A percentile compares a stretch with the other conserved stretches of the same genome.
Evolutionary conservation across 2,329 filamentous ascomycete species (phyloP).

Genomic region (Fusarium luffae): DNA sequence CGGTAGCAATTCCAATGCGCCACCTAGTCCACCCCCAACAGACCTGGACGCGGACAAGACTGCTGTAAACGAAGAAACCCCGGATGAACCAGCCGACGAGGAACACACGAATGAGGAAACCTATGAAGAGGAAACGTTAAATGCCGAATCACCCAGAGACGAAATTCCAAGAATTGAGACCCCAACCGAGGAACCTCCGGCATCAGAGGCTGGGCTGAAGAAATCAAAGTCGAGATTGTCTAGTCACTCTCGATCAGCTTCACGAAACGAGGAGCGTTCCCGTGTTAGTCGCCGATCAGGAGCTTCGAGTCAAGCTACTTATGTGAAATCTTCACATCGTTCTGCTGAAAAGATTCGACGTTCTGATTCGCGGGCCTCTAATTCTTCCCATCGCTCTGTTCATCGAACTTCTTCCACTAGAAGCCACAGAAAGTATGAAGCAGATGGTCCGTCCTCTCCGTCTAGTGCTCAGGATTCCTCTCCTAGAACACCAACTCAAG

Average conservation of each 20-base stretch:
- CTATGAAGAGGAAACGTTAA: constrained; percentile 46
- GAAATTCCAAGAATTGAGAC: constrained; percentile 26
- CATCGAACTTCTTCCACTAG: constrained; percentile 55
- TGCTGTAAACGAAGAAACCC: constrained; percentile 45
- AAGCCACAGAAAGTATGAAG: constrained; percentile 52
- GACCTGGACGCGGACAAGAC: constrained; percentile 63
- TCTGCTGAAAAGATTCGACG: constrained; percentile 51
- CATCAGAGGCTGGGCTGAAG: constrained; percentile 46
- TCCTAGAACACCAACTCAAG: constrained; percentile 69
- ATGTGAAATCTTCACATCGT: constrained; percentile 55
- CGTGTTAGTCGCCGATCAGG: constrained; percentile 66
- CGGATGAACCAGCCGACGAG: constrained; percentile 47
- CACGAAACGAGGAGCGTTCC: constrained; percentile 61
- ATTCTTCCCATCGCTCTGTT: constrained; percentile 49
- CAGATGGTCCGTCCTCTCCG: constrained; percentile 57
- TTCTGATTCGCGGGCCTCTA: constrained; percentile 51
- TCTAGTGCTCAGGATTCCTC: constrained; percentile 66
- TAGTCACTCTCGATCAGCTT: constrained; percentile 56
- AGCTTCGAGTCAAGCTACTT: constrained; percentile 68
- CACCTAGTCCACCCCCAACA: constrained; percentile 73
- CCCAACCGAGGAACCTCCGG: constrained; percentile 29
- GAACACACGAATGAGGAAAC: constrained; percentile 41
- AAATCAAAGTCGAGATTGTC: constrained; percentile 60
- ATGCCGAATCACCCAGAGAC: constrained; percentile 16
- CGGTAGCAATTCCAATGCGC: constrained; percentile 59